A percentile compares a stretch with the other conserved stretches of the same genome.
phyloP scores from a whole-genome alignment of 495 filamentous ascomycete species.

The Geoglossum glabrum region DNA sequence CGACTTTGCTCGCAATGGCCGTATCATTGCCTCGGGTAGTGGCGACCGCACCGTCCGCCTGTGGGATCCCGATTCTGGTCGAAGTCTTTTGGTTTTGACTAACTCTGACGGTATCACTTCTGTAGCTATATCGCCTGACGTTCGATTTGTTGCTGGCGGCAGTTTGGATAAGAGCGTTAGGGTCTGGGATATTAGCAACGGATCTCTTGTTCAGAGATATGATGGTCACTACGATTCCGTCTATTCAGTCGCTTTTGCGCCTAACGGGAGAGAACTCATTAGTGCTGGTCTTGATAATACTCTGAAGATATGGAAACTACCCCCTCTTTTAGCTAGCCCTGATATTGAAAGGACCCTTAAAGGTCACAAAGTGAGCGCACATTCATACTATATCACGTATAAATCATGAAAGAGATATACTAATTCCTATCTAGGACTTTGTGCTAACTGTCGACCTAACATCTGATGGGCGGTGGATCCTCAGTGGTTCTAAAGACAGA shows the following conservation, averaged over 20 bases:
- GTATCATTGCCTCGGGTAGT: conserved; percentile 73
- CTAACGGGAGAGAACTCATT: conserved; percentile 69
- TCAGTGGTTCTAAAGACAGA: conserved; percentile 78
- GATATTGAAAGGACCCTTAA: conserved; percentile 78
- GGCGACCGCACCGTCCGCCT: conserved; percentile 75
- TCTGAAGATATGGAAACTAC: conserved; percentile 87
- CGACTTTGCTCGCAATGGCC: conserved; percentile 71
- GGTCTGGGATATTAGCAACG: conserved; percentile 68
- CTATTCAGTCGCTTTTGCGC: conserved; percentile 77
- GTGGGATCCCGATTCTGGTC: conserved; percentile 65
- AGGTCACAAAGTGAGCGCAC: conserved; percentile 55
- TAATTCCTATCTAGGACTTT: conserved; percentile 44
- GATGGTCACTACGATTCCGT: conserved; percentile 77
- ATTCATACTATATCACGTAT: background rate
- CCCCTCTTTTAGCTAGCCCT: conserved; percentile 45
- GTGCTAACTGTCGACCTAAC: conserved; percentile 77
- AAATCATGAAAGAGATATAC: conserved; percentile 3
- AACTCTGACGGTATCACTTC: conserved; percentile 85
- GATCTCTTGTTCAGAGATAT: conserved; percentile 63
- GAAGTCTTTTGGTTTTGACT: conserved; percentile 51
- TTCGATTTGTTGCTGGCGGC: conserved; percentile 67
- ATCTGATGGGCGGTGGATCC: conserved; percentile 72
- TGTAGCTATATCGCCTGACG: conserved; percentile 77
- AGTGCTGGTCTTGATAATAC: conserved; percentile 83
- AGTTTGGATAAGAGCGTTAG: conserved; percentile 79